Conservation (phyloP, 2,329 filamentous ascomycete genomes). For the Phaeosphaeriaceae sp. region DNA sequence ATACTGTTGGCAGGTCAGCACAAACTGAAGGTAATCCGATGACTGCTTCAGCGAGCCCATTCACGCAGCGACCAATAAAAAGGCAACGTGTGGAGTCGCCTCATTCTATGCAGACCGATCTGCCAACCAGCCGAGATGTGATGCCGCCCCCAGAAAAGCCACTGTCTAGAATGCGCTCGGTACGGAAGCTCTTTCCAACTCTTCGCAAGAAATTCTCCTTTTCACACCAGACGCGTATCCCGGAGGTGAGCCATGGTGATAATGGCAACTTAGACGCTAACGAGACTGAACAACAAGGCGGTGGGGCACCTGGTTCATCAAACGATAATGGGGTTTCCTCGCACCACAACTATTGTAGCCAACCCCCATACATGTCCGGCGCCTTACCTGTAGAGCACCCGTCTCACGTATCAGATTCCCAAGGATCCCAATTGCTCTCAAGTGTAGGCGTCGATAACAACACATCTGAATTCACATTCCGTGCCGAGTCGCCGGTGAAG, state of each 20-base stretch:
- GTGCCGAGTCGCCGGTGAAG: conserved; percentile 24
- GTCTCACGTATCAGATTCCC: conserved; percentile 1
- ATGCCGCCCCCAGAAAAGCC: conserved; percentile 50
- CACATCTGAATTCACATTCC: conserved; percentile 24
- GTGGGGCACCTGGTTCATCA: neutral
- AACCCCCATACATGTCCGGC: conserved; percentile 32
- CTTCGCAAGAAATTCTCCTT: conserved; percentile 31
- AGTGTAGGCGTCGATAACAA: conserved; percentile 11
- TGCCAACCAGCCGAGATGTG: conserved; percentile 35
- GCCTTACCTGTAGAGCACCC: conserved; percentile 25
- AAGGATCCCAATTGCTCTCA: conserved; percentile 5
- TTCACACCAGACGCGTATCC: conserved; percentile 9
- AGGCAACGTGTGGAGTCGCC: conserved; percentile 42
- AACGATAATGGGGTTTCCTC: neutral
- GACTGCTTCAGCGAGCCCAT: conserved; percentile 11
- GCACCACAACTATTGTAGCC: conserved; percentile 5
- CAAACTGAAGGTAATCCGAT: conserved; percentile 15
- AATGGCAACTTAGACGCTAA: conserved; percentile 17
- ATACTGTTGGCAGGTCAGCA: conserved; percentile 31
- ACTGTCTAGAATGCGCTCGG: conserved; percentile 32
- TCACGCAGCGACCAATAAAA: conserved; percentile 33
- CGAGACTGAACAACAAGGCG: conserved; percentile 17
- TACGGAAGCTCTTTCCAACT: conserved; percentile 32
- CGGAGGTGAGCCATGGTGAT: neutral
- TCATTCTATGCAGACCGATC: conserved; percentile 23